Evolutionary conservation across 495 filamentous ascomycete species (phyloP).

Genomic region (Filosporella fistucella): DNA sequence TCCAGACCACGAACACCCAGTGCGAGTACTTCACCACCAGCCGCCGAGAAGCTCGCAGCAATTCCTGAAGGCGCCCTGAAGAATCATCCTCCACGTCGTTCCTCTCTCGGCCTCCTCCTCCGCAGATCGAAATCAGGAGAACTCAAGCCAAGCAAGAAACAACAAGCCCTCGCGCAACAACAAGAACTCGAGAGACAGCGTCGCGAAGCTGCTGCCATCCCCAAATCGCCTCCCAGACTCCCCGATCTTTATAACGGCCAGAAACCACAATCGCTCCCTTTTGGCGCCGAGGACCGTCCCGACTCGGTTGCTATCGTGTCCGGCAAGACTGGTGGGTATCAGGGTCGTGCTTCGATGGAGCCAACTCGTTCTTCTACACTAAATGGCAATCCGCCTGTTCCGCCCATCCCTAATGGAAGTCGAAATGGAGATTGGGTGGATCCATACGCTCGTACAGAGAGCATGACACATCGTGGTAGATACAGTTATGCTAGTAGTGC

Average conservation of each 20-base stretch:
- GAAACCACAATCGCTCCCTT: conserved; percentile 26
- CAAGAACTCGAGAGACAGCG: conserved; percentile 66
- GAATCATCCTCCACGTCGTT: conserved; percentile 33
- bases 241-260: conserved; percentile 64
- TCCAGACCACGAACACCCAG: conserved; percentile 21
- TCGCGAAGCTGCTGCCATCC: conserved; percentile 53
- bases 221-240: conserved; percentile 71
- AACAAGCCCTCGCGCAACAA: conserved; percentile 49
- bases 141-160: conserved; percentile 66
- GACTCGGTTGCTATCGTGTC: conserved; percentile 63
- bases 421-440: conserved; percentile 52
- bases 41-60: conserved; percentile 16
- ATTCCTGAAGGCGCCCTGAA: conserved; percentile 21
- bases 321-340: conserved; percentile 35
- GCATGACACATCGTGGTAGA: conserved; percentile 95
- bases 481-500: conserved; percentile 96
- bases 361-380: conserved; percentile 9
- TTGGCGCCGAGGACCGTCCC: conserved; percentile 66
- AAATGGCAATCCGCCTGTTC: conserved; percentile 26
- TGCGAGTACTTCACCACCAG: conserved; percentile 15
- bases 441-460: conserved; percentile 78
- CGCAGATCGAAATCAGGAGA: conserved; percentile 79
- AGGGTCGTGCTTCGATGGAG: conserved; percentile 22
- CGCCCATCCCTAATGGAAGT: conserved; percentile 42
- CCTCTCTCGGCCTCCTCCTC: conserved; percentile 62